Base-by-base conservation (phyloP, 495 filamentous ascomycete genomes). In the Daldinia concentrica region DNA sequence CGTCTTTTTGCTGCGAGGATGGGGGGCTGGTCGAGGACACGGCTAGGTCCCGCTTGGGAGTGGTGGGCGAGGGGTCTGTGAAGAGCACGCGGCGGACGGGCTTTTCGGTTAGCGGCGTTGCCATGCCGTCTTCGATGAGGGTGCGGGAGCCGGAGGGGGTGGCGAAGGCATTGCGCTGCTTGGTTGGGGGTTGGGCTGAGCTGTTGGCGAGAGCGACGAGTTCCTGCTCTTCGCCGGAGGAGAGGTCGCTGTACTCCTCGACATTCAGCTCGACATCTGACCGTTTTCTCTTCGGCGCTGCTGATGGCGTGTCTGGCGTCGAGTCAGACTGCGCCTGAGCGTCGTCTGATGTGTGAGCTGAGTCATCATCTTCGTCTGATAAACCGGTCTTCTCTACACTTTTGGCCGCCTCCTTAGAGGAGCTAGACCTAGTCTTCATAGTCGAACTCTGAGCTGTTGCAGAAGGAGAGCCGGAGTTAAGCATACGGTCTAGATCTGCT, bases 81-180 rank as follows among this genome's bases (percentile, higher is more conserved):
- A 78, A 78, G 0, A 76, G 61, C 9, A 72, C 65, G 30, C 69
- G 74, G 29, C 67, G 69, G 9, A 72, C 26, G 4, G 76, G 67
- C 43, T 63, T 69, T 37, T 69, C 64, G 19, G 77, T 77, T 0
- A 73, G 64, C 9, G 76, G 77, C 22, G 77, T 77, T 22, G 75
- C 62, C 52, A 77, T 50, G 12, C 75, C 77, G 45, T 68, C 52
- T 22, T 64, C 50, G 5, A 62, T 15, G 26, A 57, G 48, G 19
- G 62, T 39, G 0, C 64, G 24, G 8, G 50, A 1, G 50, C 27
- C 50, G 26, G 50, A 29, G n/a, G 67, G 71, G 12, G 71, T 69
- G 15, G 34, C 51, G 51, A 68, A 74, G 1, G 52, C 54, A 22
- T 60, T 11, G 65, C 48, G 62, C 15, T 59, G 71, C 36, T 64